Evolutionary conservation across 129 eudicot genomes (phyloP), one percentile per base, ranked within the genome.

Genomic region (Logfia minima): DNA sequence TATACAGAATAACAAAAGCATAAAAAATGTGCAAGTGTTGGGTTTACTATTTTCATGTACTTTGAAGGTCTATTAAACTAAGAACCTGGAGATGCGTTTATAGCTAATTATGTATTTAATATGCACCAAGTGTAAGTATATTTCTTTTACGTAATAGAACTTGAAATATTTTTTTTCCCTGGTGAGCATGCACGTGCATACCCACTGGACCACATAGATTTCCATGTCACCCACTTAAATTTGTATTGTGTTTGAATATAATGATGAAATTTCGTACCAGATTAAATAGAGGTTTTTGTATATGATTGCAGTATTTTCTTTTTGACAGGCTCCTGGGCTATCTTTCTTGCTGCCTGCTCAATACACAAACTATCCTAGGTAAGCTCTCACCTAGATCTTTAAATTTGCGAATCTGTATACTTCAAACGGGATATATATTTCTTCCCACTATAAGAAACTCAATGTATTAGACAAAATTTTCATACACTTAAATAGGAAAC

Each of bases 261-360:
- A 48, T 14, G n/a, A 8, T 48, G 55, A 3, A 8, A 0, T 59
- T 19, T 43, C 28, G 41, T 41, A 26, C 37, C 16, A 23, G 23
- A 32, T 19, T 23, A 13, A 39, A 39, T 39, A 8, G 65, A 1
- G 24, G 24, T 72, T 60, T 65, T 41, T 70, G 39, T 80, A 75
- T 80, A 72, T 76, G 53, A 72, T 68, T 80, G 70, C 53, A 67
- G 65, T 76, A 34, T 67, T 79, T 88, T 62, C 43, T 75, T 87
- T 83, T 75, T 41, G 77, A 87, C 96, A 94, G 99, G 99, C 99
- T 80, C 97, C 99, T 48, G 99, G 99, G 72, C 84, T 94, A 72
- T 89, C 96, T 58, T 94, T 94, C 84, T 89, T 94, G 90, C 81
- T 94, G 85, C 99, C 99, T 61, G 76, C 83, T 22, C 97, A 94